These are phyloP conservation scores for Platanus orientalis DNA, from an alignment of 164 flowering plant genomes.

Conservation along the genomic window DNA sequence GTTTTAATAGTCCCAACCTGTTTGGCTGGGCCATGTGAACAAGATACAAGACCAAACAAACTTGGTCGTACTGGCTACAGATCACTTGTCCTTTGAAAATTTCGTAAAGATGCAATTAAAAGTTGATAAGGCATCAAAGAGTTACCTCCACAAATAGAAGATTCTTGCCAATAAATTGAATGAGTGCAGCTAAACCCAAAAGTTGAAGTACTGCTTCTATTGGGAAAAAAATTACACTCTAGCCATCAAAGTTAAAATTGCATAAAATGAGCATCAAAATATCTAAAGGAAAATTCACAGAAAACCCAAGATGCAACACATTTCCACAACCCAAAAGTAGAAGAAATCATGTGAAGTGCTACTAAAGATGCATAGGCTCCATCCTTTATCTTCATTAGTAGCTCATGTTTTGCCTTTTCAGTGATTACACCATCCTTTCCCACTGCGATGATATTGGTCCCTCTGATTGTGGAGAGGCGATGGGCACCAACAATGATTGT, in stretches of 20 bases:
- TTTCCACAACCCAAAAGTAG: slow-evolving; percentile 13
- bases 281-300: no score
- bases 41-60: not conserved
- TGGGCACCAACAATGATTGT: no score
- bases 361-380: no score
- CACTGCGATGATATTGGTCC: no score
- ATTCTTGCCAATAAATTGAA: slow-evolving; percentile 74
- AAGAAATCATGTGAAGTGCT: no score
- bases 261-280: slow-evolving; percentile 1
- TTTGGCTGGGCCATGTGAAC: not conserved
- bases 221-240: slow-evolving; percentile 29
- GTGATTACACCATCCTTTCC: no score
- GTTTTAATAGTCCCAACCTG: not conserved
- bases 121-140: slow-evolving; percentile 8
- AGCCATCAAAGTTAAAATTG: not conserved
- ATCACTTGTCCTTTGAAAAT: not conserved
- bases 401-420: no score
- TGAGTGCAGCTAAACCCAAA: slow-evolving; percentile 76
- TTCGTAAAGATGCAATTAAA: not conserved
- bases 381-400: no score
- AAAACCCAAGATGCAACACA: not conserved
- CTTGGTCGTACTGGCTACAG: not conserved
- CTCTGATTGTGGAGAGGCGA: no score
- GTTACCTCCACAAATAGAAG: slow-evolving; percentile 78
- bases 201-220: slow-evolving; percentile 80